Conservation (phyloP, 495 filamentous ascomycete species). For the Neurospora discreta region DNA sequence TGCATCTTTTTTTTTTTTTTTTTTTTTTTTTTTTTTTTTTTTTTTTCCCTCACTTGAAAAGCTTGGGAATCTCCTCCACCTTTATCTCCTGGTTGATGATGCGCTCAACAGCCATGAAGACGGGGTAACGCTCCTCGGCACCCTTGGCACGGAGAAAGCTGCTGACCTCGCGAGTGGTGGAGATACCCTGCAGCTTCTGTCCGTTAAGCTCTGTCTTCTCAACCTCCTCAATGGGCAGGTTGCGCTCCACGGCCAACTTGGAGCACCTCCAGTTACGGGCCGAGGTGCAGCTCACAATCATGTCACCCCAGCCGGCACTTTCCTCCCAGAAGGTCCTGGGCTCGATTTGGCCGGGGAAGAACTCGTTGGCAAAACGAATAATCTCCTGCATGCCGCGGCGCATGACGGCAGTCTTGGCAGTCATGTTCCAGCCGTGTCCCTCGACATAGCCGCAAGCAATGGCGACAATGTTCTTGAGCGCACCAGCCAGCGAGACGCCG, state of each 20-base stretch:
- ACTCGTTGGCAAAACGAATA: slow-evolving; percentile 86
- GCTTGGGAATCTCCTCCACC: slow-evolving; percentile 50
- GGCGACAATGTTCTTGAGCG: slow-evolving; percentile 95
- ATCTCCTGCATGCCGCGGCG: slow-evolving; percentile 89
- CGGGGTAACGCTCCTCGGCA: slow-evolving; percentile 72
- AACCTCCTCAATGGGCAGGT: slow-evolving; percentile 71
- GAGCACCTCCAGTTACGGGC: slow-evolving; percentile 93
- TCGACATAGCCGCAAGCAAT: slow-evolving; percentile 92
- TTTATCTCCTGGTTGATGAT: slow-evolving; percentile 48
- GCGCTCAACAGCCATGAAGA: slow-evolving; percentile 75
- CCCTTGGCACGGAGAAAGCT: slow-evolving; percentile 69
- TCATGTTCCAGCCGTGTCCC: slow-evolving; percentile 94
- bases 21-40: slow-evolving; percentile 2
- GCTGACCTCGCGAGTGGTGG: slow-evolving; percentile 84
- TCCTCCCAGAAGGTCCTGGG: slow-evolving; percentile 88
- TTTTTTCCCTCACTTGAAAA: slow-evolving; percentile 36
- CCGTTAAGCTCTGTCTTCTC: slow-evolving; percentile 88
- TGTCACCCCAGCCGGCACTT: slow-evolving; percentile 88
- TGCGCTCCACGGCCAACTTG: slow-evolving; percentile 72
- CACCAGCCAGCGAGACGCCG: slow-evolving; percentile 88
- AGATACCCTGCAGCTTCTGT: slow-evolving; percentile 91
- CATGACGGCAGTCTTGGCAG: slow-evolving; percentile 95
- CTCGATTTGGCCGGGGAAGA: slow-evolving; percentile 72
- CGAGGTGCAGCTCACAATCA: slow-evolving; percentile 86
- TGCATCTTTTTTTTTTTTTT: neutral